Base-by-base conservation (phyloP, 1,139 yeast species). In the Magnusiomyces suaveolens region DNA sequence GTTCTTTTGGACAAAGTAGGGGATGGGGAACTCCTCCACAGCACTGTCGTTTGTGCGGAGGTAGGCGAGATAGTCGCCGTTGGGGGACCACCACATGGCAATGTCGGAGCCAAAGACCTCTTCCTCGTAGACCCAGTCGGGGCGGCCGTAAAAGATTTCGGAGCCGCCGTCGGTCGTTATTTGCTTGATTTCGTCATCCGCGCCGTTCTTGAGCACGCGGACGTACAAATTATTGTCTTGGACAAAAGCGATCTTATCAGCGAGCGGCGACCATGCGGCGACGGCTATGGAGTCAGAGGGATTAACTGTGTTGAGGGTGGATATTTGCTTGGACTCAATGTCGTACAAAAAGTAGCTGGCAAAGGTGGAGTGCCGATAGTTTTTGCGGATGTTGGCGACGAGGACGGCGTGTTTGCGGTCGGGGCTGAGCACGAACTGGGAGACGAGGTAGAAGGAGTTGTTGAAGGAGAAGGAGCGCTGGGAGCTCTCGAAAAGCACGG, bases 101-200 rank as follows among this genome's bases (percentile, higher is more conserved):
- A 72, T 72, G 60, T 84, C 87, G 3, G 75, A 72, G 0, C 78
- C 75, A 3, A 84, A 68, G 0, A 92, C 89, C 64, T 94, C 98
- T 64, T 94, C 98, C 67, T 92, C 98, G 65, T 92, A 92, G 0
- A 92, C 87, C 98, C 98, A 92, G 64, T 92, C 98, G 0, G 97
- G 85, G 59, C 81, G 84, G 0, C 96, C 99, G 65, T 92, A 88
- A 62, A 82, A 80, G 18, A 87, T 73, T 48, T 77, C 70, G 0
- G 68, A 68, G 3, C 84, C 78, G 0, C 97, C 97, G 63, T 82
- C 89, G 1, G 64, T 57, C 0, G 97, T 88, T 14, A 92, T 70
- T 62, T 74, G 77, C 0, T 58, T 62, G 3, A 72, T 62, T 14
- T 61, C 62, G 2, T 67, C 58, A 0, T 57, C 48, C 16, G 60